These are phyloP conservation scores for Podospora anserina DNA, from an alignment of 495 filamentous ascomycete genomes.

Conservation along the genomic window DNA sequence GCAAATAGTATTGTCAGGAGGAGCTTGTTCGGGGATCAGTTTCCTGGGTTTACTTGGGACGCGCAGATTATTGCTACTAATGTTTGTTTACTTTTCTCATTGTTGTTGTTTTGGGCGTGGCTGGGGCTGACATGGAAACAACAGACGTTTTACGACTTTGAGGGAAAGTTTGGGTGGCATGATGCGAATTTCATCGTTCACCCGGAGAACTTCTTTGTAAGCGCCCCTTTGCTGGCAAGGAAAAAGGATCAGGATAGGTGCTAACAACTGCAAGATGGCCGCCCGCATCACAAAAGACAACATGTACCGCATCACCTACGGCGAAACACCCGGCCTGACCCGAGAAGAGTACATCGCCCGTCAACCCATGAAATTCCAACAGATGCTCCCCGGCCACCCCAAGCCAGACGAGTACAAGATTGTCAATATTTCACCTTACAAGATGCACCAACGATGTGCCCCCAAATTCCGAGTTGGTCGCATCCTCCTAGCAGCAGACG, in stretches of 20 bases:
- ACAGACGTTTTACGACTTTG: slow-evolving; percentile 27
- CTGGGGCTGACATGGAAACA: not conserved
- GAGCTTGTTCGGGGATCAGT: slow-evolving; percentile 55
- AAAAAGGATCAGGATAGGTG: not conserved
- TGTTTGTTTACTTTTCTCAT: slow-evolving; percentile 12
- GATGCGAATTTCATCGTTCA: slow-evolving; percentile 55
- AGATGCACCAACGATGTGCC: slow-evolving; percentile 54
- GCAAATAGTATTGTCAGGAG: slow-evolving; percentile 54
- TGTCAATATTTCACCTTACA: slow-evolving; percentile 50
- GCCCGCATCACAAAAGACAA: slow-evolving; percentile 52
- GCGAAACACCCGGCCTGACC: slow-evolving; percentile 44
- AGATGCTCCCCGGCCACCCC: slow-evolving; percentile 53
- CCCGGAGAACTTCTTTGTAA: slow-evolving; percentile 32
- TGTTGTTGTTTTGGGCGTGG: not conserved
- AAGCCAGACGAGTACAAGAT: slow-evolving; percentile 51
- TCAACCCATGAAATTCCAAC: slow-evolving; percentile 46
- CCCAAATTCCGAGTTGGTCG: slow-evolving; percentile 48
- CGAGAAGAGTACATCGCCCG: slow-evolving; percentile 46
- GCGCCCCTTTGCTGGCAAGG: not conserved
- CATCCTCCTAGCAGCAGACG: slow-evolving; percentile 55
- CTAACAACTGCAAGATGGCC: slow-evolving; percentile 45
- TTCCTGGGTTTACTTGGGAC: slow-evolving; percentile 57
- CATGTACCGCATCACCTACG: slow-evolving; percentile 57
- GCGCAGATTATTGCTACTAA: slow-evolving; percentile 63
- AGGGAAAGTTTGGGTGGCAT: slow-evolving; percentile 40